Evolutionary conservation across 108 stramenopile genomes (phyloP).

Genomic region (Discostella stelligeroides): DNA sequence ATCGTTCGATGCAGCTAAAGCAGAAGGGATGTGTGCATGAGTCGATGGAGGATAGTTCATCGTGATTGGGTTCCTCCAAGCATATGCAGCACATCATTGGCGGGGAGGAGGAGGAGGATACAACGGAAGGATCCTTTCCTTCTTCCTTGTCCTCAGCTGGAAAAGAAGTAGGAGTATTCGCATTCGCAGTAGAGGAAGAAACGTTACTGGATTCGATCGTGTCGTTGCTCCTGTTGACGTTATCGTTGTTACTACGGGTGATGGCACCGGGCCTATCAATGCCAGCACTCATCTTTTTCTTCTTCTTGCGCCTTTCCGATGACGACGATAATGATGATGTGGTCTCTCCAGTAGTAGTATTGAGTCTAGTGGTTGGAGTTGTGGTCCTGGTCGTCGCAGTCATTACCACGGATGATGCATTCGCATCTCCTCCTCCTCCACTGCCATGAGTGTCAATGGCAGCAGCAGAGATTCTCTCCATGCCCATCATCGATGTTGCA

Average conservation of each 20-base stretch:
- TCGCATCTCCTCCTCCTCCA: slow-evolving; percentile 15
- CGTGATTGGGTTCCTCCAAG: slow-evolving; percentile 60
- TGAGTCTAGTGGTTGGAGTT: neutral
- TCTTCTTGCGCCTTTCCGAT: too few species aligned
- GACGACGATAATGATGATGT: too few species aligned
- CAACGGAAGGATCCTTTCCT: too few species aligned
- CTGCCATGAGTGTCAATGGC: slow-evolving; percentile 32
- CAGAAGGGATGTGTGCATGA: slow-evolving; percentile 85
- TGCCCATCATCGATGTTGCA: slow-evolving; percentile 5
- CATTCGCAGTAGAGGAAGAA: too few species aligned
- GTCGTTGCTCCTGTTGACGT: too few species aligned
- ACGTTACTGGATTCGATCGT: too few species aligned
- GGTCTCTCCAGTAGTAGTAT: neutral
- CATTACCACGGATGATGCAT: too few species aligned
- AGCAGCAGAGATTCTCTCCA: slow-evolving; percentile 33
- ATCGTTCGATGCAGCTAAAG: slow-evolving; percentile 85
- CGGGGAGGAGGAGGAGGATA: too few species aligned
- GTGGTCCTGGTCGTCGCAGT: neutral
- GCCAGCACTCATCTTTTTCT: neutral
- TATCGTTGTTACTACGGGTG: neutral
- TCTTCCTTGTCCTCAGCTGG: neutral
- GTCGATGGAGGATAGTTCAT: slow-evolving; percentile 65
- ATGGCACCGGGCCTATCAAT: neutral
- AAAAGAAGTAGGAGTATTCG: too few species aligned
- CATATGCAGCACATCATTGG: slow-evolving; percentile 81